phyloP scores from a whole-genome alignment of 75 land plant species.

The Cunninghamia lanceolata region DNA sequence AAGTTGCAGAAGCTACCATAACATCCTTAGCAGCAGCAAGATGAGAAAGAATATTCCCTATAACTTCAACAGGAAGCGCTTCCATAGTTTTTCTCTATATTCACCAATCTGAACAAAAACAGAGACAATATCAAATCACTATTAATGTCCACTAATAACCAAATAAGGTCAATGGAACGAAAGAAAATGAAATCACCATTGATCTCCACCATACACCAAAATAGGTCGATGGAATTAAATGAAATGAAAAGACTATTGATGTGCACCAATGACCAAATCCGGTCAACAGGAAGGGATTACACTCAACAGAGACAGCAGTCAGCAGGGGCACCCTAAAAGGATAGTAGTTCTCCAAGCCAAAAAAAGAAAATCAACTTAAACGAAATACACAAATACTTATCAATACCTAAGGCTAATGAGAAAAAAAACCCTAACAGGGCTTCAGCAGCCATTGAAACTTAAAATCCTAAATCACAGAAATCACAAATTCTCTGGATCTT shows the following conservation, averaged over 20 bases:
- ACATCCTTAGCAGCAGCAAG: slow-evolving; percentile 75
- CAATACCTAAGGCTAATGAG: background rate
- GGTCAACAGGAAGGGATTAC: background rate
- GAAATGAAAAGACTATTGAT: background rate
- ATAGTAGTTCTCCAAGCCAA: background rate
- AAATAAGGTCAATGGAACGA: background rate
- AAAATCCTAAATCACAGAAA: background rate
- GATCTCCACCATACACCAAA: background rate
- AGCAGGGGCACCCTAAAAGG: background rate
- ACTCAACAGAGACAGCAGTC: background rate
- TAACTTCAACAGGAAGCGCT: slow-evolving; percentile 76
- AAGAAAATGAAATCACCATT: background rate
- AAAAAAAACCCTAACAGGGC: background rate
- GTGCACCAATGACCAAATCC: background rate
- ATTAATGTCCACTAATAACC: background rate
- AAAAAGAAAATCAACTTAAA: background rate
- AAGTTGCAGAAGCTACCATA: slow-evolving; percentile 74
- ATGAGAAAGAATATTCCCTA: slow-evolving; percentile 77
- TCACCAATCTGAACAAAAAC: background rate
- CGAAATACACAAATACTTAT: background rate
- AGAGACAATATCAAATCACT: background rate
- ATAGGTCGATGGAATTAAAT: background rate
- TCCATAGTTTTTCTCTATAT: slow-evolving; percentile 39
- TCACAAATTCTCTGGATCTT: background rate
- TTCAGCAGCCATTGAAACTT: background rate